Evolutionary conservation across 495 filamentous ascomycete species (phyloP).

Genomic region (Penicillium lividum): DNA sequence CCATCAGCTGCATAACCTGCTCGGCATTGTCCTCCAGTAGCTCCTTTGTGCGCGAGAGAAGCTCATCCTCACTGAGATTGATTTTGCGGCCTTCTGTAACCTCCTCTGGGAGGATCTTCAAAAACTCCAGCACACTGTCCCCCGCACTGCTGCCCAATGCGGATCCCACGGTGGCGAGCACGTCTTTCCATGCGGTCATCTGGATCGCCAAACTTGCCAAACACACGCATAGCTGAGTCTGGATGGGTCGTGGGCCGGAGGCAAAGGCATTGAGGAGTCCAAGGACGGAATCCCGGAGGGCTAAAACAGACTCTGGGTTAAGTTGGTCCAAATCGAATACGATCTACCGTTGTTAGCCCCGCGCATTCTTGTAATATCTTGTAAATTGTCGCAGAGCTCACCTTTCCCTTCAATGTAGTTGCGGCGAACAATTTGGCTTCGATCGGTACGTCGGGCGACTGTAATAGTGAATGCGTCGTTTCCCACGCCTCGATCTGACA

Average conservation of each 20-base stretch:
- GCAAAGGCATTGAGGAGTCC: conserved; percentile 75
- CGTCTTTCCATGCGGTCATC: conserved; percentile 95
- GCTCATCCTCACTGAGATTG: conserved; percentile 95
- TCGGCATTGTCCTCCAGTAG: conserved; percentile 86
- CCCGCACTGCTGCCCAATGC: conserved; percentile 74
- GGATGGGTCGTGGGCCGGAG: conserved; percentile 82
- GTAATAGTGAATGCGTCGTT: conserved; percentile 79
- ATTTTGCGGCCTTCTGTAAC: conserved; percentile 99
- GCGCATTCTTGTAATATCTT: neutral
- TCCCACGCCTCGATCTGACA: conserved; percentile 84
- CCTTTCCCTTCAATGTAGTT: conserved; percentile 97
- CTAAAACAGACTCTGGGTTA: conserved; percentile 67
- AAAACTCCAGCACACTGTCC: conserved; percentile 89
- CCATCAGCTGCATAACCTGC: conserved; percentile 80
- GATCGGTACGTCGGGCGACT: conserved; percentile 67
- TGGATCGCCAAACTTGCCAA: conserved; percentile 93
- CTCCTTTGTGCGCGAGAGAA: conserved; percentile 76
- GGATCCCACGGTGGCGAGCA: conserved; percentile 75
- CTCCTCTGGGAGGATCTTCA: conserved; percentile 96
- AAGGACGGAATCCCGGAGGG: conserved; percentile 80
- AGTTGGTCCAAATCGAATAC: conserved; percentile 86
- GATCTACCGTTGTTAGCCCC: conserved; percentile 57
- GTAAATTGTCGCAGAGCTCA: conserved; percentile 38
- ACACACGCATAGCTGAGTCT: conserved; percentile 93
- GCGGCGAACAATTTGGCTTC: conserved; percentile 95